A percentile compares a stretch with the other conserved stretches of the same genome.
phyloP scores from a whole-genome alignment of 2,329 filamentous ascomycete genomes.

The Fusarium scirpi region DNA sequence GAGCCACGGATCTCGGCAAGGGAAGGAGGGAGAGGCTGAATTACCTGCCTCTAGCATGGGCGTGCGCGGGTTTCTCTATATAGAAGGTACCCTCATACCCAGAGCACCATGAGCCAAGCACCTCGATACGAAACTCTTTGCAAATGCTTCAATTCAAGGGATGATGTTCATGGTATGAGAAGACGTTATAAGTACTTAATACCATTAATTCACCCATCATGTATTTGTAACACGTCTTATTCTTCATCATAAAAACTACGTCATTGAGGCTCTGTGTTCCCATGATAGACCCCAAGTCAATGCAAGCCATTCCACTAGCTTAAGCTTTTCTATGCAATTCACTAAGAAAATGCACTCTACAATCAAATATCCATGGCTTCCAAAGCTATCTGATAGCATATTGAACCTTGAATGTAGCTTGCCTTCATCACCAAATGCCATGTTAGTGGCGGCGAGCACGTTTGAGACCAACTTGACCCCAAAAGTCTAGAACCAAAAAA shows the following conservation, averaged over 20 bases:
- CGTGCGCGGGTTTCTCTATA: slow-evolving; percentile 4
- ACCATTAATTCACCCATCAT: not conserved
- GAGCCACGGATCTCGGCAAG: slow-evolving; percentile 33
- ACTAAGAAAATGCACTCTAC: not conserved
- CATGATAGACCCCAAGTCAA: slow-evolving; percentile 24
- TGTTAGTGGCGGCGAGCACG: slow-evolving; percentile 32
- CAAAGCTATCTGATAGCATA: too few species aligned
- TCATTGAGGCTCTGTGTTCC: slow-evolving; percentile 37
- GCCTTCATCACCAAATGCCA: slow-evolving; percentile 14
- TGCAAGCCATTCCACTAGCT: slow-evolving; percentile 10
- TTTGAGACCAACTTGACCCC: slow-evolving; percentile 22
- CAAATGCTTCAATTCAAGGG: not conserved
- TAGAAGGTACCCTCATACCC: not conserved
- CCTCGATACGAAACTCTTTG: accelerated
- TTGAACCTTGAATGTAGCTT: too few species aligned
- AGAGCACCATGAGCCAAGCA: not conserved
- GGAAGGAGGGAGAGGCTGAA: slow-evolving; percentile 18
- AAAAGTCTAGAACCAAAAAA: slow-evolving; percentile 27
- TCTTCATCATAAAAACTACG: slow-evolving; percentile 37
- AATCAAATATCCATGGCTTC: not conserved
- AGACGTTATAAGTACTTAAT: accelerated
- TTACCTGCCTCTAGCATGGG: slow-evolving; percentile 3
- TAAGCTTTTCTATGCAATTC: not conserved
- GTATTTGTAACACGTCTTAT: not conserved
- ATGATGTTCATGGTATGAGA: not conserved